Evolutionary conservation across 148 eudicot species (phyloP).

Genomic region (Amaranthus hypochondriacus): DNA sequence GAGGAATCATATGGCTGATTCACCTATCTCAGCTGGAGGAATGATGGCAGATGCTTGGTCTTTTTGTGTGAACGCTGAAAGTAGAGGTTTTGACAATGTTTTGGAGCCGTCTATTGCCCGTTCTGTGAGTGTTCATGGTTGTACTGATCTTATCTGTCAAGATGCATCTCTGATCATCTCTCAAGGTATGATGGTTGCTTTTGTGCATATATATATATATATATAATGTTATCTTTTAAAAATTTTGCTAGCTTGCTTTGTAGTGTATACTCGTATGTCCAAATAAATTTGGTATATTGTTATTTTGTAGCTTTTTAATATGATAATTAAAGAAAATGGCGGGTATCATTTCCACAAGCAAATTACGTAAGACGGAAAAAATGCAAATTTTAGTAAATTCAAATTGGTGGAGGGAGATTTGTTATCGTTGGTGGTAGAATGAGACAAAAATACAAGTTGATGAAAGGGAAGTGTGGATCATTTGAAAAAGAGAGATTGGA

Average conservation of each 20-base stretch:
- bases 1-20: constrained; percentile 41
- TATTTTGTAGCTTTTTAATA: too few species aligned
- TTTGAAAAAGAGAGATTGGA: too few species aligned
- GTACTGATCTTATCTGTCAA: constrained; percentile 58
- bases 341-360: too few species aligned
- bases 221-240: too few species aligned
- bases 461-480: too few species aligned
- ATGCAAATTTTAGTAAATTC: too few species aligned
- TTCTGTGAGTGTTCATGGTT: constrained; percentile 81
- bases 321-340: too few species aligned
- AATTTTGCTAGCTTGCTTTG: not conserved
- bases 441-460: too few species aligned
- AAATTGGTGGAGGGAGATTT: too few species aligned
- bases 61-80: constrained; percentile 27
- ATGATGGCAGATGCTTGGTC: constrained; percentile 52
- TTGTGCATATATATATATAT: not conserved
- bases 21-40: constrained; percentile 62
- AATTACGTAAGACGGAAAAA: too few species aligned
- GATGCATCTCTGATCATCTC: constrained; percentile 32
- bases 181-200: constrained; percentile 40
- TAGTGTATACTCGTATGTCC: not conserved
- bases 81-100: constrained; percentile 28
- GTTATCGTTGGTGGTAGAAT: not conserved
- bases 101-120: constrained; percentile 75
- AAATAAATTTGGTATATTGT: too few species aligned